Evolutionary conservation across 345 rosid species (phyloP).

Genomic region (Eucalyptus grandis): DNA sequence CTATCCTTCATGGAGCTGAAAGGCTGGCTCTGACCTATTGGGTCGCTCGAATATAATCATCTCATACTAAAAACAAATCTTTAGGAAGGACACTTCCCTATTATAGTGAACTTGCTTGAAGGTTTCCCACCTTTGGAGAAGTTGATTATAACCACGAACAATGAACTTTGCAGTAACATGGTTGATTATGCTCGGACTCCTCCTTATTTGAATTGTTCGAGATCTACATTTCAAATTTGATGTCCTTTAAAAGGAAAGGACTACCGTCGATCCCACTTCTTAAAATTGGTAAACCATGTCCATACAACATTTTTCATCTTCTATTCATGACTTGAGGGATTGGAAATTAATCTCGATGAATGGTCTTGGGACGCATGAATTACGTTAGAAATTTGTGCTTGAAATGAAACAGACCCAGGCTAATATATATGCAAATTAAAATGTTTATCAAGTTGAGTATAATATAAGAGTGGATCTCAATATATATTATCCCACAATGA

Average conservation of each 20-base stretch:
- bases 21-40: background rate
- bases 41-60: no score
- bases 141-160: background rate
- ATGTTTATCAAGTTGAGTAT: background rate
- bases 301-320: background rate
- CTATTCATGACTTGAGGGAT: background rate
- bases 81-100: background rate
- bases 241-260: background rate
- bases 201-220: background rate
- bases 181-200: background rate
- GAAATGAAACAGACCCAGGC: background rate
- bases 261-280: background rate
- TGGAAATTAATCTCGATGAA: no score
- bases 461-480: background rate
- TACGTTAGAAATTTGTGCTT: background rate
- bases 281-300: background rate
- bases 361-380: background rate
- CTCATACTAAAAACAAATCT: background rate
- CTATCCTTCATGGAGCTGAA: background rate
- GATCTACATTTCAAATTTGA: background rate
- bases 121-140: background rate
- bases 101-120: no score
- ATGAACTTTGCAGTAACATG: background rate
- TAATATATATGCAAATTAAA: background rate
- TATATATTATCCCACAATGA: background rate